phyloP scores from a whole-genome alignment of 345 rosid genomes.

The Theobroma cacao region DNA sequence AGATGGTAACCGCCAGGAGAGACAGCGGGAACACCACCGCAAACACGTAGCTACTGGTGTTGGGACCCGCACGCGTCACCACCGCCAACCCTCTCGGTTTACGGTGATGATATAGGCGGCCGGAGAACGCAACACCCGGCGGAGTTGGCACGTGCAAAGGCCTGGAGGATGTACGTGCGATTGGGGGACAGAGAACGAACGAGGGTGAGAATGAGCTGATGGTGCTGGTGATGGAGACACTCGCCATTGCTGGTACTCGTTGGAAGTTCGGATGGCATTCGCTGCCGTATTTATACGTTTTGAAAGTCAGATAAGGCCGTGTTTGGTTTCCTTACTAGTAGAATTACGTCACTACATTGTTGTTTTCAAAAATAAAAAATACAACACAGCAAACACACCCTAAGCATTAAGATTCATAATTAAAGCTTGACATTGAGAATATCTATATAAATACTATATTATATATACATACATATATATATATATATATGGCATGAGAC shows the following conservation, averaged over 20 bases:
- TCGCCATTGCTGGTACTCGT: slow-evolving; percentile 39
- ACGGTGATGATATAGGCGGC: slow-evolving; percentile 10
- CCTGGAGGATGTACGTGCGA: slow-evolving; percentile 10
- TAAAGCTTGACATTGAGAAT: too few relatives aligned
- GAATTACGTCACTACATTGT: too few relatives aligned
- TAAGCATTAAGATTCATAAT: too few relatives aligned
- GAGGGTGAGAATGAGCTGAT: not conserved
- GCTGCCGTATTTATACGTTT: not conserved
- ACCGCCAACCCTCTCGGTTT: slow-evolving; percentile 33
- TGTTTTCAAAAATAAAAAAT: too few relatives aligned
- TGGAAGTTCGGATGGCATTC: not conserved
- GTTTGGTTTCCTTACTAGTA: not conserved
- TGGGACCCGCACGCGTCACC: slow-evolving; percentile 67
- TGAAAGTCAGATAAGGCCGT: not conserved
- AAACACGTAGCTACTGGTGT: slow-evolving; percentile 51
- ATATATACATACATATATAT: too few relatives aligned
- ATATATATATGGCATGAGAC: too few relatives aligned
- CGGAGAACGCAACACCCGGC: slow-evolving; percentile 19
- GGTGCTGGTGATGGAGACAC: slow-evolving; percentile 25
- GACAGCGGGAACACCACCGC: slow-evolving; percentile 70
- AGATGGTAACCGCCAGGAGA: slow-evolving; percentile 62
- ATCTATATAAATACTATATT: too few relatives aligned
- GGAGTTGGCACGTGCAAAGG: slow-evolving; percentile 4
- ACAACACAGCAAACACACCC: too few relatives aligned
- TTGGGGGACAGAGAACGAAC: slow-evolving; percentile 17